Evolutionary conservation across 495 filamentous ascomycete species (phyloP).

Genomic region (Penicilliopsis zonata): DNA sequence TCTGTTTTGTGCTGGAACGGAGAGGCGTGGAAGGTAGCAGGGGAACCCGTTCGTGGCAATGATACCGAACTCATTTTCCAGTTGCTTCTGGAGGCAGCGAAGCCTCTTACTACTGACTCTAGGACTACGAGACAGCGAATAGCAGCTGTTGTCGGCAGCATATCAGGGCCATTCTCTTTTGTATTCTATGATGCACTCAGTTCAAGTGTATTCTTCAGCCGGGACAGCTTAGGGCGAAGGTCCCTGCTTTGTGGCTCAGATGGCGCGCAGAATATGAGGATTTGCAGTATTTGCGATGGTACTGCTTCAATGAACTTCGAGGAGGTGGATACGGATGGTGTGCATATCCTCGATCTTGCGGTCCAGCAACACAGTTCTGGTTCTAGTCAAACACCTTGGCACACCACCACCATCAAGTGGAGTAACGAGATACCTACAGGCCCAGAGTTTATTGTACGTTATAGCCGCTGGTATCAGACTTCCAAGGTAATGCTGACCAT

Average conservation of each 20-base stretch:
- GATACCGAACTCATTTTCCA: constrained; percentile 64
- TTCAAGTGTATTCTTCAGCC: constrained; percentile 57
- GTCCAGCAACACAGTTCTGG: no score
- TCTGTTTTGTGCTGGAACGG: constrained; percentile 95
- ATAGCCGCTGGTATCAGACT: no score
- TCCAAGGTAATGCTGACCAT: no score
- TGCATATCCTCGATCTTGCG: constrained; percentile 56
- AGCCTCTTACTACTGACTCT: constrained; percentile 2
- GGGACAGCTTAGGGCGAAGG: constrained; percentile 77
- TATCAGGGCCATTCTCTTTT: constrained; percentile 86
- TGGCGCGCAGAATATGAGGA: constrained; percentile 36
- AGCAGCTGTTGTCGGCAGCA: constrained; percentile 41
- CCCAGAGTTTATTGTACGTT: no score
- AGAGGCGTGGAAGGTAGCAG: constrained; percentile 78
- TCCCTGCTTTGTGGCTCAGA: constrained; percentile 54
- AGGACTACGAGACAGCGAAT: constrained; percentile 22
- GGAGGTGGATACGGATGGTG: constrained; percentile 74
- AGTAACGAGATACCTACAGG: no score
- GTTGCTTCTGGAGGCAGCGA: constrained; percentile 41
- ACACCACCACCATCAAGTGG: no score
- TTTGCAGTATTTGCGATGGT: constrained; percentile 67
- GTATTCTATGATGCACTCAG: constrained; percentile 63
- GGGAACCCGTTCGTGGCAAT: constrained; percentile 46
- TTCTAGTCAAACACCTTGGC: no score
- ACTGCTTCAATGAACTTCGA: constrained; percentile 41